These are phyloP conservation scores for Phytophthora melonis DNA, from an alignment of 352 stramenopile genomes.

Conservation along the genomic window DNA sequence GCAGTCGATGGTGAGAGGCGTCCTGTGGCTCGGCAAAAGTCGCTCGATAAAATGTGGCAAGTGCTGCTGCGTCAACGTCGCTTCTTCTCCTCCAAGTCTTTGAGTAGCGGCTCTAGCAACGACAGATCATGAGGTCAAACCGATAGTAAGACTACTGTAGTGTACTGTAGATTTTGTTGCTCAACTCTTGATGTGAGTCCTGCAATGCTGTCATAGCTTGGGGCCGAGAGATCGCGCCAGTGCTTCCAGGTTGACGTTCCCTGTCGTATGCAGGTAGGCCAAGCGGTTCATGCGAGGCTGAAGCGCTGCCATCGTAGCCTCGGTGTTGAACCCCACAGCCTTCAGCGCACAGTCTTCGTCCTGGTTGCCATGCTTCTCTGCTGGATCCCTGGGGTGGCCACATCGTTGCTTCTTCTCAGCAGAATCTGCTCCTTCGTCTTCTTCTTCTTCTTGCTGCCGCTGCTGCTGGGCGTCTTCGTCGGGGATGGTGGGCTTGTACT, in stretches of 20 bases:
- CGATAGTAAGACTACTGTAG: not conserved
- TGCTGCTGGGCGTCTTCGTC: conserved; percentile 2
- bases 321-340: not conserved
- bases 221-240: conserved; percentile 34
- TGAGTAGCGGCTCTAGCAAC: conserved; percentile 56
- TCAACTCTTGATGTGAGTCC: not conserved
- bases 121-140: conserved; percentile 28
- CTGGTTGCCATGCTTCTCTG: conserved; percentile 24
- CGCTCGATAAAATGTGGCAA: conserved; percentile 62
- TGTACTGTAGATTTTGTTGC: not conserved
- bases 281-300: conserved; percentile 40
- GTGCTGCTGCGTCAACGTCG: conserved; percentile 62
- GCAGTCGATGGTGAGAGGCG: conserved; percentile 1
- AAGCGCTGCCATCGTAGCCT: conserved; percentile 31
- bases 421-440: not conserved
- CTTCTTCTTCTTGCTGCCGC: not conserved
- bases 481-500: not conserved
- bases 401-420: conserved; percentile 3
- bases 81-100: conserved; percentile 69
- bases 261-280: conserved; percentile 30
- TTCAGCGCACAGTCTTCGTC: conserved; percentile 12
- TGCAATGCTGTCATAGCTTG: conserved; percentile 16
- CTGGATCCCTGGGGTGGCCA: not conserved
- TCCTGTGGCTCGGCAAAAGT: conserved; percentile 28
- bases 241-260: conserved; percentile 30